A percentile compares a stretch with the other conserved stretches of the same genome.
These are phyloP conservation scores for Colletotrichum paranaense DNA, from an alignment of 2,329 filamentous ascomycete genomes.

Conservation along the genomic window DNA sequence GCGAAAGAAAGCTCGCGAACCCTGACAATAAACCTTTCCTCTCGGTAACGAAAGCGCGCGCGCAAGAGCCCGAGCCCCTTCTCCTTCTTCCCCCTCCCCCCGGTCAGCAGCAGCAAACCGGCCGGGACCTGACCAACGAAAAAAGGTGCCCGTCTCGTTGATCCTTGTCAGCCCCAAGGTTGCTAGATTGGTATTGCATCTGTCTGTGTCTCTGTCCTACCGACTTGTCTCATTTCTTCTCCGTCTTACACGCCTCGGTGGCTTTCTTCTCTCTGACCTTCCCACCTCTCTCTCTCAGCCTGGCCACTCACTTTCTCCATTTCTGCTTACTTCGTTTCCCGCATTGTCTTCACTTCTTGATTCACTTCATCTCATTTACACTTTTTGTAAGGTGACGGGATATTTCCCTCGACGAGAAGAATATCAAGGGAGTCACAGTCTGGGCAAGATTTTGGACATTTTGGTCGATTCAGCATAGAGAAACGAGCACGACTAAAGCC, in stretches of 20 bases:
- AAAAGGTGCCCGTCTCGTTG: not conserved
- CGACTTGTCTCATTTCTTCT: not conserved
- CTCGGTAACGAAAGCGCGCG: not conserved
- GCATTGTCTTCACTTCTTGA: not conserved
- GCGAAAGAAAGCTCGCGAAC: not conserved
- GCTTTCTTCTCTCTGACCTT: not conserved
- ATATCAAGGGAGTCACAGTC: not conserved
- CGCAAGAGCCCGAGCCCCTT: not conserved
- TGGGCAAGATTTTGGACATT: not conserved
- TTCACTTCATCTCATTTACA: not conserved
- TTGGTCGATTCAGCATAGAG: not conserved
- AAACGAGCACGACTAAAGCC: not conserved
- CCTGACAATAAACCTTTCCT: not conserved
- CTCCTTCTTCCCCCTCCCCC: too few species aligned
- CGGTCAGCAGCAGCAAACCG: conserved; percentile 19
- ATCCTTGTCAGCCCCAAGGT: not conserved
- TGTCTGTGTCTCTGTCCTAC: not conserved
- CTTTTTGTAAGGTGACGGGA: too few species aligned
- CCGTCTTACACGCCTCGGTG: not conserved
- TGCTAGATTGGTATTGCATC: not conserved
- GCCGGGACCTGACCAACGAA: conserved; percentile 23
- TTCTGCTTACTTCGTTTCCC: not conserved
- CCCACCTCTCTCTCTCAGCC: not conserved
- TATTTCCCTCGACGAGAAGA: not conserved
- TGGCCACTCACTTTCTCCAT: not conserved